Evolutionary conservation across 2,329 filamentous ascomycete species (phyloP).

Genomic region (Didymella lethalis): DNA sequence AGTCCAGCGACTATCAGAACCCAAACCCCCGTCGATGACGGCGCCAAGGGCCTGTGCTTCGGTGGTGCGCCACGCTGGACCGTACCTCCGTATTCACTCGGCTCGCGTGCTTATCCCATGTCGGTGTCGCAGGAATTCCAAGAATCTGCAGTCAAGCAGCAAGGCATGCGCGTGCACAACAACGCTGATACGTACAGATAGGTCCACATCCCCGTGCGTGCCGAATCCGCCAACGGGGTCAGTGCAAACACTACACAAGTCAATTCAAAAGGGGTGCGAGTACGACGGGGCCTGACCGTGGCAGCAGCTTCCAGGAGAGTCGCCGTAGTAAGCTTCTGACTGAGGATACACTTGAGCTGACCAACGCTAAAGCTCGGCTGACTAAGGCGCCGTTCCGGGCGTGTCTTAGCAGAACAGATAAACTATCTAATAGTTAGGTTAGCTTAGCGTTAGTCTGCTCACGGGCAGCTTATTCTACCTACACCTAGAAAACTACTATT

Average conservation of each 20-base stretch:
- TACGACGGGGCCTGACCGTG: background rate
- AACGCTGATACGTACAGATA: background rate
- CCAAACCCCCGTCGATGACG: constrained; percentile 16
- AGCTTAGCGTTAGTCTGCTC: too few relatives aligned
- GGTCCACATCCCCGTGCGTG: background rate
- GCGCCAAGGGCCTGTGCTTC: constrained; percentile 7
- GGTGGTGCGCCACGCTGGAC: constrained; percentile 3
- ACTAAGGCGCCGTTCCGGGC: too few relatives aligned
- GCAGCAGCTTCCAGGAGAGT: background rate
- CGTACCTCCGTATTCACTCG: constrained; percentile 11
- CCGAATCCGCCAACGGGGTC: too few relatives aligned
- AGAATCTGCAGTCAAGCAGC: constrained; percentile 1
- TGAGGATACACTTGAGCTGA: too few relatives aligned
- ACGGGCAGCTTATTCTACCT: too few relatives aligned
- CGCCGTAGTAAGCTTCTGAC: background rate
- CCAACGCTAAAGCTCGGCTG: too few relatives aligned
- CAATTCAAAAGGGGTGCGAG: too few relatives aligned
- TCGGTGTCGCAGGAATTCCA: constrained; percentile 4
- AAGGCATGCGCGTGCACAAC: constrained; percentile 3
- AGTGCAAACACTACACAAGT: too few relatives aligned
- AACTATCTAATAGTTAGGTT: too few relatives aligned
- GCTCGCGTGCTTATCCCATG: constrained; percentile 1
- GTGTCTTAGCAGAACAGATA: too few relatives aligned
- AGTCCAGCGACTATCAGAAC: constrained; percentile 6
- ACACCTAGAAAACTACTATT: too few relatives aligned